Evolutionary conservation across 1,284 basidiomycete species (phyloP).

Genomic region (Rhodotorula sp.): DNA sequence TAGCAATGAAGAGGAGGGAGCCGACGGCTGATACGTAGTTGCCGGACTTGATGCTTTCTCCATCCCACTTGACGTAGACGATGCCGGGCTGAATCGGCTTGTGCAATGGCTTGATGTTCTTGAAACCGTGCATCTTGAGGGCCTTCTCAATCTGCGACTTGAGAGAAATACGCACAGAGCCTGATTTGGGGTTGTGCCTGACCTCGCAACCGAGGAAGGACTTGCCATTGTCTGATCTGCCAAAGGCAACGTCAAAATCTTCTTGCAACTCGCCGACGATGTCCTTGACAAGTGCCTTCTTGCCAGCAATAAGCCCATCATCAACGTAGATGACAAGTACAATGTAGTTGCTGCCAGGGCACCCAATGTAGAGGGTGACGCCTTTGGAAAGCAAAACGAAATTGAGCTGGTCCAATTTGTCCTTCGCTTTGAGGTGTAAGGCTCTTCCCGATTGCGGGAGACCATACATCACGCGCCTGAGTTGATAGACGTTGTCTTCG

Average conservation of each 20-base stretch:
- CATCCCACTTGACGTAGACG: no score
- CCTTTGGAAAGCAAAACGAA: background rate
- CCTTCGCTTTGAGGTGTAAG: background rate
- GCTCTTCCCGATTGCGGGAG: background rate
- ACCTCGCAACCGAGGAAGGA: conserved; percentile 2
- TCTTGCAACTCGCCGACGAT: background rate
- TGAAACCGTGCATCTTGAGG: no score
- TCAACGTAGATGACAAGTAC: background rate
- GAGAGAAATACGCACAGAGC: background rate
- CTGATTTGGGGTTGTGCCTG: background rate
- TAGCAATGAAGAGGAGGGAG: background rate
- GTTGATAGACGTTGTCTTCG: background rate
- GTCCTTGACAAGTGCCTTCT: background rate
- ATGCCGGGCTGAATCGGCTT: no score
- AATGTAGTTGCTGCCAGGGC: background rate
- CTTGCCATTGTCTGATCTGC: background rate
- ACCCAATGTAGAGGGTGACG: no score
- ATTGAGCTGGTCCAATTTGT: background rate
- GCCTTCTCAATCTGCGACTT: background rate
- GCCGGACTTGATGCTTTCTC: background rate
- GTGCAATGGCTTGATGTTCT: no score
- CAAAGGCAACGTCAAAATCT: no score
- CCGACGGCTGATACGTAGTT: conserved; percentile 1
- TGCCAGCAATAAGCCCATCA: background rate
- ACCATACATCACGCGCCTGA: background rate